Conservation (phyloP, 2,329 filamentous ascomycete species). For the Metarhizium anisopliae region DNA sequence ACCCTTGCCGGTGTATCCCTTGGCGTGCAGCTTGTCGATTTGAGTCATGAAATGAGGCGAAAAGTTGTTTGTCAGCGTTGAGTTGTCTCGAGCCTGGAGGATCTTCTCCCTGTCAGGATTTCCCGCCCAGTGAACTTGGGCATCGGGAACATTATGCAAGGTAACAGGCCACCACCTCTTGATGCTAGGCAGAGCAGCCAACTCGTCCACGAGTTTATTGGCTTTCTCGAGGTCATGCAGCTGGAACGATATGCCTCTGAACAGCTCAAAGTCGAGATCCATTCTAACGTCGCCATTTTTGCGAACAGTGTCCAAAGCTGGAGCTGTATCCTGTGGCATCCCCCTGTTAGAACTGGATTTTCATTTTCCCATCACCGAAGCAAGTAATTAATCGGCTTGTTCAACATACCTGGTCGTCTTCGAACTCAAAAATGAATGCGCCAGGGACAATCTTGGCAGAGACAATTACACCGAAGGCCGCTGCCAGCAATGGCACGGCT, state of each 20-base stretch:
- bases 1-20: slow-evolving; percentile 10
- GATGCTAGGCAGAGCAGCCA: slow-evolving; percentile 15
- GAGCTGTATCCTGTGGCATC: not conserved
- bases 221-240: slow-evolving; percentile 21
- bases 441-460: not conserved
- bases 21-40: slow-evolving; percentile 8
- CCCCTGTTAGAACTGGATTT: not conserved
- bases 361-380: too few relatives aligned
- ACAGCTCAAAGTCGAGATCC: slow-evolving; percentile 14
- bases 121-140: slow-evolving; percentile 10
- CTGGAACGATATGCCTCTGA: slow-evolving; percentile 17
- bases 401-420: not conserved
- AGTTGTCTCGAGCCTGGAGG: not conserved
- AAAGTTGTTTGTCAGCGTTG: not conserved
- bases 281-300: slow-evolving; percentile 10
- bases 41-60: slow-evolving; percentile 11
- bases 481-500: not conserved
- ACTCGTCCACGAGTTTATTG: slow-evolving; percentile 24
- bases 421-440: slow-evolving; percentile 5
- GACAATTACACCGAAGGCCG: not conserved
- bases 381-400: not conserved
- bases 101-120: not conserved
- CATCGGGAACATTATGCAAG: not conserved
- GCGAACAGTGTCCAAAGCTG: not conserved
- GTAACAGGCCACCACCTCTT: slow-evolving; percentile 21